These are phyloP conservation scores for Perilla frutescens DNA, from an alignment of 257 asterid genomes.

Conservation along the genomic window DNA sequence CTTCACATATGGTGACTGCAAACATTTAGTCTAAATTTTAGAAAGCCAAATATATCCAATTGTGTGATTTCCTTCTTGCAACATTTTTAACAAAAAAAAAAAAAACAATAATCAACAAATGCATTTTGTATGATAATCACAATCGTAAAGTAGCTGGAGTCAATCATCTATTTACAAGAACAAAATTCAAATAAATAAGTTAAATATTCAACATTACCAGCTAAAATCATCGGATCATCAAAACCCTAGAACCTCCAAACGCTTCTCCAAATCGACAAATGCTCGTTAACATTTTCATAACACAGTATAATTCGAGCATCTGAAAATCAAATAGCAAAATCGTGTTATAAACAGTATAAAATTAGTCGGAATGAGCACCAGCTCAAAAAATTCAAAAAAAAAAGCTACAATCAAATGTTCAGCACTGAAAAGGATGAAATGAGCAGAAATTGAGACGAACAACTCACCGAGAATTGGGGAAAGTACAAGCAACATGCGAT, in stretches of 20 bases:
- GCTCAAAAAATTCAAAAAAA: slow-evolving; percentile 10
- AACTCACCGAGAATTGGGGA: slow-evolving; percentile 30
- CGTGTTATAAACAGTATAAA: slow-evolving; percentile 20
- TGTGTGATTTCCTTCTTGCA: neutral
- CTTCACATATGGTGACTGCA: slow-evolving; percentile 34
- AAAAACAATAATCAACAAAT: neutral
- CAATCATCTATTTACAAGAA: slow-evolving; percentile 7
- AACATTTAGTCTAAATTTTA: neutral
- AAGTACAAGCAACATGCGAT: slow-evolving; percentile 9
- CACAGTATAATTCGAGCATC: slow-evolving; percentile 34
- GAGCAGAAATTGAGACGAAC: slow-evolving; percentile 20
- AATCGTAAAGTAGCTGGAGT: neutral
- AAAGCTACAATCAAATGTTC: neutral
- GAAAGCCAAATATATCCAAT: neutral
- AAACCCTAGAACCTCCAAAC: slow-evolving; percentile 37
- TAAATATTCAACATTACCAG: slow-evolving; percentile 34
- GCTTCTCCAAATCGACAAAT: slow-evolving; percentile 35
- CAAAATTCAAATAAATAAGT: neutral
- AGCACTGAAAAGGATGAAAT: neutral
- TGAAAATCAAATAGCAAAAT: slow-evolving; percentile 23
- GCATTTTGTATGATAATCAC: neutral
- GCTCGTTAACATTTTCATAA: slow-evolving; percentile 25
- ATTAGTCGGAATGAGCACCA: slow-evolving; percentile 10
- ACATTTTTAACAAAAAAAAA: neutral
- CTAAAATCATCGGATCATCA: slow-evolving; percentile 33